Percentiles rank a stretch among this genome's conserved stretches.
These are phyloP conservation scores for Tylopilus felleus DNA, from an alignment of 768 basidiomycete genomes.

Conservation along the genomic window DNA sequence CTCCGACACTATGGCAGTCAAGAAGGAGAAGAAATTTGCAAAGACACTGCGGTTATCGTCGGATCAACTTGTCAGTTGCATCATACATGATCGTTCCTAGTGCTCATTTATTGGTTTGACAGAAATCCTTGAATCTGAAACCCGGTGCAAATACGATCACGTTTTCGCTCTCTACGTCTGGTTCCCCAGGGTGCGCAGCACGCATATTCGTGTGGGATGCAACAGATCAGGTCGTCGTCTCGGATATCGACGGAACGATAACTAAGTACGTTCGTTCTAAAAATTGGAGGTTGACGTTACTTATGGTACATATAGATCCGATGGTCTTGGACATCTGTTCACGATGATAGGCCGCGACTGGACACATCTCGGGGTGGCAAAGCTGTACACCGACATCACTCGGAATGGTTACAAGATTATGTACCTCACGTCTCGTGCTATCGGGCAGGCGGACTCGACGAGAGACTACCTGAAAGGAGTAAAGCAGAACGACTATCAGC, in stretches of 20 bases:
- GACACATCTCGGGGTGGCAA: slow-evolving; percentile 97
- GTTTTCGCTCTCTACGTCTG: slow-evolving; percentile 85
- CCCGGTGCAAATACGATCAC: slow-evolving; percentile 89
- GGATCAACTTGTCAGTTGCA: slow-evolving; percentile 75
- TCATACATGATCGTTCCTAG: not conserved
- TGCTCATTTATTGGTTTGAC: slow-evolving; percentile 3
- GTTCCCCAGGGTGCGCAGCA: slow-evolving; percentile 80
- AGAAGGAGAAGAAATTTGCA: slow-evolving; percentile 59
- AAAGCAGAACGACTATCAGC: slow-evolving; percentile 91
- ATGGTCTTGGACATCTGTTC: slow-evolving; percentile 94
- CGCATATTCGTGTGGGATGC: slow-evolving; percentile 95
- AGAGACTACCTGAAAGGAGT: slow-evolving; percentile 92
- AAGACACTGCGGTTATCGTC: slow-evolving; percentile 93
- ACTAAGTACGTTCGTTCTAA: slow-evolving; percentile 66
- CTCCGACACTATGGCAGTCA: slow-evolving; percentile 3
- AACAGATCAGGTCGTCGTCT: slow-evolving; percentile 87
- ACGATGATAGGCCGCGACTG: slow-evolving; percentile 98
- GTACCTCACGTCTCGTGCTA: slow-evolving; percentile 95
- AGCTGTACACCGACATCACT: slow-evolving; percentile 92
- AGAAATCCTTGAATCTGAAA: slow-evolving; percentile 86
- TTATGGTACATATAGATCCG: slow-evolving; percentile 56
- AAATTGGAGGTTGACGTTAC: not conserved
- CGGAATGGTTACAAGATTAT: slow-evolving; percentile 97
- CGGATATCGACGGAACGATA: slow-evolving; percentile 98
- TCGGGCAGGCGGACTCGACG: slow-evolving; percentile 97